These are phyloP conservation scores for Besnoitia besnoiti DNA, from an alignment of 169 alveolate species.

Conservation along the genomic window DNA sequence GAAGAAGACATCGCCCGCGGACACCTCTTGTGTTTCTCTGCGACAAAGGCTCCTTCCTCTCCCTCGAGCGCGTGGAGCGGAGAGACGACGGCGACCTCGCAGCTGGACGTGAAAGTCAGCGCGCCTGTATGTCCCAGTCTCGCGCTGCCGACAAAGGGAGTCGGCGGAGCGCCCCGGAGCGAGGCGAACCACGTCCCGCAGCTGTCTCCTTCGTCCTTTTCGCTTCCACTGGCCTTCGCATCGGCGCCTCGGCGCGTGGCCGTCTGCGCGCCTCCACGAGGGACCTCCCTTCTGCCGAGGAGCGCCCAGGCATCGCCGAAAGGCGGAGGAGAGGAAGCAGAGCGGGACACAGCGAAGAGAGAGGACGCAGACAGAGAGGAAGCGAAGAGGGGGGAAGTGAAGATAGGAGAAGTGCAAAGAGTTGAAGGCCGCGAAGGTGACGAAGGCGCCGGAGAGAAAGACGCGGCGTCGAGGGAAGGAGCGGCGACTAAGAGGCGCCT, in stretches of 20 bases:
- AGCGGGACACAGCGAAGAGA: not conserved
- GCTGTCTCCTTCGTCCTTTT: too few species aligned
- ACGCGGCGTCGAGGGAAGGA: not conserved
- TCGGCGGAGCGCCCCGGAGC: not conserved
- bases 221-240: too few species aligned
- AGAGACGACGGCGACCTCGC: not conserved
- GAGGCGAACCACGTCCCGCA: too few species aligned
- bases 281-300: too few species aligned
- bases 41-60: not conserved
- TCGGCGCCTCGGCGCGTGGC: too few species aligned
- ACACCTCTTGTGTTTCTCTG: not conserved
- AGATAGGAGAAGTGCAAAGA: not conserved
- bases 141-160: not conserved
- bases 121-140: not conserved
- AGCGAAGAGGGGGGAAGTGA: not conserved
- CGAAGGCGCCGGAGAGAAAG: not conserved
- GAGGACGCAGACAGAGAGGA: not conserved
- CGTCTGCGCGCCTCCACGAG: too few species aligned
- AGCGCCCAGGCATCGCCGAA: too few species aligned
- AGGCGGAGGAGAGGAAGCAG: not conserved
- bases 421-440: not conserved
- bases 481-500: not conserved
- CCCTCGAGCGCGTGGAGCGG: not conserved
- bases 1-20: not conserved
- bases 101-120: not conserved